phyloP scores from a whole-genome alignment of 2,329 filamentous ascomycete genomes.

The Alternaria gaisen region DNA sequence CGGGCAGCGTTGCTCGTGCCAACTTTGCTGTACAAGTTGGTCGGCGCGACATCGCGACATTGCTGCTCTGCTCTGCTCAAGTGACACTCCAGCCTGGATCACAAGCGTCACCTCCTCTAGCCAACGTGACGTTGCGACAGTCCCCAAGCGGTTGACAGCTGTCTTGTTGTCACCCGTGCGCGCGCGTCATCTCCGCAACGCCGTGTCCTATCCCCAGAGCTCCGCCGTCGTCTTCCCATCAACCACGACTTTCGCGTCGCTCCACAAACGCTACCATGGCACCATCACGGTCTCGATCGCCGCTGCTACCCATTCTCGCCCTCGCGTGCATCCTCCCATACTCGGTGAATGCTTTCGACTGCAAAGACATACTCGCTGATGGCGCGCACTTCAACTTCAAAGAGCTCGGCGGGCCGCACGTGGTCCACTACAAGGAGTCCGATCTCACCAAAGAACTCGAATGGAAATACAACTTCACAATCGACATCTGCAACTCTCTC shows the following conservation, averaged over 20 bases:
- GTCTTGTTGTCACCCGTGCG: conserved; percentile 1
- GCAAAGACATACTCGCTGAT: conserved; percentile 68
- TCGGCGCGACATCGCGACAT: conserved; percentile 28
- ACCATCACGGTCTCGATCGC: conserved; percentile 31
- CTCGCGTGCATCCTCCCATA: conserved; percentile 37
- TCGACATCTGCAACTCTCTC: conserved; percentile 78
- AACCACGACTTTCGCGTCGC: conserved; percentile 17
- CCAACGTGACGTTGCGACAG: conserved; percentile 9
- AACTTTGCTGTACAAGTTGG: conserved; percentile 17
- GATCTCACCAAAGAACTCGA: conserved; percentile 58
- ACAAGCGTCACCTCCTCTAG: neutral
- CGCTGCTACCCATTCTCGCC: conserved; percentile 37
- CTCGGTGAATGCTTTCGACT: conserved; percentile 60
- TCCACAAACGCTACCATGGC: conserved; percentile 37
- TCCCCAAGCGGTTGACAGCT: neutral
- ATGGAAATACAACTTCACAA: conserved; percentile 80
- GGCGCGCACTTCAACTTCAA: conserved; percentile 70
- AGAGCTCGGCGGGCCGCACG: conserved; percentile 71
- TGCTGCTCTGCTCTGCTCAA: conserved; percentile 21
- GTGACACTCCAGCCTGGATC: conserved; percentile 13
- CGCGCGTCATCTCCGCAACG: conserved; percentile 10
- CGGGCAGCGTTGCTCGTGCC: conserved; percentile 27
- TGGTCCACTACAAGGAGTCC: conserved; percentile 65
- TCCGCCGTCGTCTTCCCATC: conserved; percentile 14
- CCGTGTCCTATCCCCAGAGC: conserved; percentile 11